Evolutionary conservation across 164 flowering plant genomes (phyloP).

Genomic region (Vitis labrusca): DNA sequence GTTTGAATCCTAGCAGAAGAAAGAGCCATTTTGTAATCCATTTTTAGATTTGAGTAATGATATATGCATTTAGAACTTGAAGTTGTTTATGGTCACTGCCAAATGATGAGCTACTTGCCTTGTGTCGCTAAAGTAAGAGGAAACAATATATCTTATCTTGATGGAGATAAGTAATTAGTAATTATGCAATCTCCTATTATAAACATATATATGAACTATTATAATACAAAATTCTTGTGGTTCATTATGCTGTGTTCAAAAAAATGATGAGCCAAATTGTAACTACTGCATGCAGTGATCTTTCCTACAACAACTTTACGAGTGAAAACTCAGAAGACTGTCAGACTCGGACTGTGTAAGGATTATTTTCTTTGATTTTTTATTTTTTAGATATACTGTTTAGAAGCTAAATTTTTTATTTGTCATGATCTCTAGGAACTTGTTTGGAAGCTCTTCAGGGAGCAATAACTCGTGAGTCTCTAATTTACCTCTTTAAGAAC

Average conservation of each 20-base stretch:
- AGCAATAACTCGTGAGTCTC: slow-evolving; percentile 35
- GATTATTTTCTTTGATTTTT: neutral
- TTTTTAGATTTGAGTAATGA: too few relatives aligned
- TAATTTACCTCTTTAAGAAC: neutral
- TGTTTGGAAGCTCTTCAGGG: slow-evolving; percentile 36
- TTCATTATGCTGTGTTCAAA: neutral
- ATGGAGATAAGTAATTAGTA: too few relatives aligned
- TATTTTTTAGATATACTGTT: neutral
- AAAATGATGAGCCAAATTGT: neutral
- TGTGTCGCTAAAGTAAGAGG: neutral
- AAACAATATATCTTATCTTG: too few relatives aligned
- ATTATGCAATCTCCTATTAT: too few relatives aligned
- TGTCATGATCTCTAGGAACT: slow-evolving; percentile 5
- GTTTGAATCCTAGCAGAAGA: too few relatives aligned
- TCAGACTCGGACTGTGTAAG: slow-evolving; percentile 26
- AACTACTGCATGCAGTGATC: slow-evolving; percentile 31
- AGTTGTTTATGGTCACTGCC: too few relatives aligned
- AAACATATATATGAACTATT: too few relatives aligned
- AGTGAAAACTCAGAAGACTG: slow-evolving; percentile 13
- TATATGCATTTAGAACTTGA: too few relatives aligned
- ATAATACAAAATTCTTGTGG: too few relatives aligned
- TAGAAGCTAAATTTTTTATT: neutral
- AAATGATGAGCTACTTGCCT: too few relatives aligned
- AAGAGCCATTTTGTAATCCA: too few relatives aligned
- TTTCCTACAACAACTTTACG: slow-evolving; percentile 41